A percentile compares a stretch with the other conserved stretches of the same genome.
These are phyloP conservation scores for Picea abies DNA, from an alignment of 83 land plant genomes.

Conservation along the genomic window DNA sequence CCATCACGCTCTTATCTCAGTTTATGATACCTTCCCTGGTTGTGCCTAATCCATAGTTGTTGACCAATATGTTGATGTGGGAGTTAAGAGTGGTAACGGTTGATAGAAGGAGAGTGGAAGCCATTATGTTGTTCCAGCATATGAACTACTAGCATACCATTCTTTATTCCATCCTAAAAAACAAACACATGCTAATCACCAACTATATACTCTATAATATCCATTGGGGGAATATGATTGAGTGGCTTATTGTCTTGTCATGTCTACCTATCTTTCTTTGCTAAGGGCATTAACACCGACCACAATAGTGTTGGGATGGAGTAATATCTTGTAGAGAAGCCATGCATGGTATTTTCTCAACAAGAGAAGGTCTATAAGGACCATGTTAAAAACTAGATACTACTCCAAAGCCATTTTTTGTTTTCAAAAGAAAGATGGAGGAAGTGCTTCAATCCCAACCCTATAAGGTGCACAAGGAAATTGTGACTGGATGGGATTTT, in stretches of 20 bases:
- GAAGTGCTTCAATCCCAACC: too few relatives aligned
- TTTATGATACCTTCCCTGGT: too few relatives aligned
- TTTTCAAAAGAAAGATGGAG: neutral
- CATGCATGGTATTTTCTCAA: constrained; percentile 55
- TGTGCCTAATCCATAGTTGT: neutral
- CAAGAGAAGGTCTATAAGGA: constrained; percentile 42
- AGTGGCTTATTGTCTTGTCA: constrained; percentile 60
- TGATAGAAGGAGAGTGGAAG: neutral
- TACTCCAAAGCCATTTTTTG: neutral
- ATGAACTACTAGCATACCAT: too few relatives aligned
- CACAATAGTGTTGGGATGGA: constrained; percentile 54
- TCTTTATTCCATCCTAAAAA: too few relatives aligned
- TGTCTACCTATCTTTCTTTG: constrained; percentile 55
- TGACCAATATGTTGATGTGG: constrained; percentile 60
- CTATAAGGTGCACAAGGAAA: too few relatives aligned
- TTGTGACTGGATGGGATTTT: too few relatives aligned
- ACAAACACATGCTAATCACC: too few relatives aligned
- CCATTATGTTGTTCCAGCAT: too few relatives aligned
- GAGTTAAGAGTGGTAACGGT: constrained; percentile 74
- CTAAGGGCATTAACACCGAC: constrained; percentile 68
- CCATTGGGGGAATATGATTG: too few relatives aligned
- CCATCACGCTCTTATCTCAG: too few relatives aligned
- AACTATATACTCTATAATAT: too few relatives aligned
- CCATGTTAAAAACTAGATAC: constrained; percentile 38
- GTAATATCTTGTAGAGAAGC: constrained; percentile 47